Evolutionary conservation across 768 basidiomycete species (phyloP).

Genomic region (Lactarius deliciosus): DNA sequence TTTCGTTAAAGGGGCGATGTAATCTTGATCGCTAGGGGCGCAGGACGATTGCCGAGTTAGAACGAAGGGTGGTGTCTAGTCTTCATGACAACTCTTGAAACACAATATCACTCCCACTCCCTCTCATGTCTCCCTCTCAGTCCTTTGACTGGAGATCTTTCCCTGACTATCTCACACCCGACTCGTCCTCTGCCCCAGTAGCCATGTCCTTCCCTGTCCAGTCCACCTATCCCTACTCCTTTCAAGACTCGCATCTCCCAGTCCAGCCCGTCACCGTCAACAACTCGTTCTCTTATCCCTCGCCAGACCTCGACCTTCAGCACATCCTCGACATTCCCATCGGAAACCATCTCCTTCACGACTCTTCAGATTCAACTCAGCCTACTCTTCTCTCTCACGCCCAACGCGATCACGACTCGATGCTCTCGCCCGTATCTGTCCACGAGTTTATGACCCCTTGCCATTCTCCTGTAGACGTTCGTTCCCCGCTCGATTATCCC

Average conservation of each 20-base stretch:
- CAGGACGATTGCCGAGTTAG: neutral
- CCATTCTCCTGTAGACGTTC: conserved; percentile 29
- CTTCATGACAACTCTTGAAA: conserved; percentile 17
- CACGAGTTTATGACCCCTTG: conserved; percentile 28
- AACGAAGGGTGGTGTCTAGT: neutral
- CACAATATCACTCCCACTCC: neutral
- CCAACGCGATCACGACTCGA: conserved; percentile 24
- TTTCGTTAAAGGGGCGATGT: neutral
- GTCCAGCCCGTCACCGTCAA: conserved; percentile 20
- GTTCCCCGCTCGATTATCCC: conserved; percentile 27
- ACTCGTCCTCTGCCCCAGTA: conserved; percentile 8
- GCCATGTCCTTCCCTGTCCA: conserved; percentile 29
- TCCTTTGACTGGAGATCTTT: conserved; percentile 23
- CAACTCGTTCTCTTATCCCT: conserved; percentile 19
- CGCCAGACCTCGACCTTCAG: conserved; percentile 24
- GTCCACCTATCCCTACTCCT: conserved; percentile 23
- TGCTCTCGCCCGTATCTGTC: conserved; percentile 28
- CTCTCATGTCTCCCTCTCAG: conserved; percentile 21
- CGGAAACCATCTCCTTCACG: conserved; percentile 17
- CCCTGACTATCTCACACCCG: conserved; percentile 21
- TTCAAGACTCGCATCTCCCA: conserved; percentile 25
- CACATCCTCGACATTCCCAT: conserved; percentile 26
- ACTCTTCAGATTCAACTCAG: conserved; percentile 12
- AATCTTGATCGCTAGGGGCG: conserved; percentile 2
- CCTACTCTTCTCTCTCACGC: conserved; percentile 18